Conservation (phyloP, 768 basidiomycete species). For the Macrocybe gigantea region DNA sequence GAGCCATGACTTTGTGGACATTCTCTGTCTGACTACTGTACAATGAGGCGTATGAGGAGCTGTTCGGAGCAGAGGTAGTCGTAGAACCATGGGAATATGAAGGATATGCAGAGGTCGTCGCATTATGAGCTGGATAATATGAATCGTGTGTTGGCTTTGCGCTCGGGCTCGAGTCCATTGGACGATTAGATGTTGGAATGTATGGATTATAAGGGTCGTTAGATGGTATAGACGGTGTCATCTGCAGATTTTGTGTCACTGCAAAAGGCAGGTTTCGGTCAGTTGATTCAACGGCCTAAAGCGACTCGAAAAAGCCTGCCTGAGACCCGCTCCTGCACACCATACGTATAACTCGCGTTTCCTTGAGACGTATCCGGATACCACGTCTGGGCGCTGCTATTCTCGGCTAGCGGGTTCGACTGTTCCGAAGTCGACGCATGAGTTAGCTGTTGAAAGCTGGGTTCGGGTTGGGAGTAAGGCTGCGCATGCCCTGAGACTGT, state of each 20-base stretch:
- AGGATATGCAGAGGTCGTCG: constrained; percentile 10
- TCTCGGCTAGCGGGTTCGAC: too few relatives aligned
- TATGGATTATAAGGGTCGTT: constrained; percentile 27
- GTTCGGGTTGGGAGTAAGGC: constrained; percentile 14
- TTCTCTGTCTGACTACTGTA: constrained; percentile 6
- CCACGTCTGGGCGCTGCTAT: too few relatives aligned
- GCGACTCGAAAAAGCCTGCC: too few relatives aligned
- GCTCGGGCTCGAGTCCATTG: constrained; percentile 14
- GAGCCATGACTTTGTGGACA: constrained; percentile 8
- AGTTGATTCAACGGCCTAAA: too few relatives aligned
- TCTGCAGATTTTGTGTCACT: too few relatives aligned
- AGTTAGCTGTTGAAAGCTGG: constrained; percentile 7
- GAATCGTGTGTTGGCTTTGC: constrained; percentile 16
- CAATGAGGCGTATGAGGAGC: constrained; percentile 13
- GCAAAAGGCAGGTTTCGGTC: too few relatives aligned
- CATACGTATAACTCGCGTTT: too few relatives aligned
- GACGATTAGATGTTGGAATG: constrained; percentile 18
- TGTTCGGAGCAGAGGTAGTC: constrained; percentile 8
- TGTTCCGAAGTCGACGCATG: constrained; percentile 3
- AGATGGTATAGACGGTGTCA: neutral
- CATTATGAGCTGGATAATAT: constrained; percentile 17
- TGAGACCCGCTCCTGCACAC: too few relatives aligned
- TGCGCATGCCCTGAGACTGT: constrained; percentile 11
- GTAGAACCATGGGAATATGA: constrained; percentile 10
- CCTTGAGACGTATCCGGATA: too few relatives aligned